phyloP scores from a whole-genome alignment of 2,329 filamentous ascomycete species.

The Alternaria brassicae region DNA sequence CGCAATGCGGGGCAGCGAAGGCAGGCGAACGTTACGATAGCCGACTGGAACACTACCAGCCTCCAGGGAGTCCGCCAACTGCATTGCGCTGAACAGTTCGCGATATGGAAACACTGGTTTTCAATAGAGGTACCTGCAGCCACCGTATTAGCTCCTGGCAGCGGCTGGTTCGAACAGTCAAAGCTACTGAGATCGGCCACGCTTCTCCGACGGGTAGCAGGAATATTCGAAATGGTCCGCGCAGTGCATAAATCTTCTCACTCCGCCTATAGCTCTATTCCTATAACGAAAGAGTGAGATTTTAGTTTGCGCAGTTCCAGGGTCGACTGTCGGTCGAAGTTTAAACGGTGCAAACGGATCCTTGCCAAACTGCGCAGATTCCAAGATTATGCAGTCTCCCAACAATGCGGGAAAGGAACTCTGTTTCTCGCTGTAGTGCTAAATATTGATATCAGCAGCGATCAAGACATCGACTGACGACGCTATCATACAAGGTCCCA shows the following conservation, averaged over 20 bases:
- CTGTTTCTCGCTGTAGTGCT: neutral
- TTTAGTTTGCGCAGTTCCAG: neutral
- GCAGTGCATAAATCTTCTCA: neutral
- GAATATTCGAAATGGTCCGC: neutral
- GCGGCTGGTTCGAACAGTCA: neutral
- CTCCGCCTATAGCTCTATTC: neutral
- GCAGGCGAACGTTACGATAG: slow-evolving; percentile 21
- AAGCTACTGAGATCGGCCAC: neutral
- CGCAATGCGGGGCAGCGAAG: slow-evolving; percentile 9
- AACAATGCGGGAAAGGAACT: neutral
- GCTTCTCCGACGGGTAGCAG: neutral
- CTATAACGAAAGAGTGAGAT: neutral
- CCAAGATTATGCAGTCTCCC: neutral
- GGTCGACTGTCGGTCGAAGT: neutral
- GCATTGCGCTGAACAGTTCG: slow-evolving; percentile 6
- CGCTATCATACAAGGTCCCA: neutral
- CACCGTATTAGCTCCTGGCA: slow-evolving; percentile 20
- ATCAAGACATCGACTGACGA: neutral
- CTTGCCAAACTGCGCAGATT: neutral
- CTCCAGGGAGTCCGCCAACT: slow-evolving; percentile 9
- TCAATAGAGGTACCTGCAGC: slow-evolving; percentile 39
- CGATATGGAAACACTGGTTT: slow-evolving; percentile 28
- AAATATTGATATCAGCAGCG: neutral
- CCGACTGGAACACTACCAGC: slow-evolving; percentile 12
- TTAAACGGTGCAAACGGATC: neutral